phyloP scores from a whole-genome alignment of 805 yeast species.

The Lipomyces lipofer region DNA sequence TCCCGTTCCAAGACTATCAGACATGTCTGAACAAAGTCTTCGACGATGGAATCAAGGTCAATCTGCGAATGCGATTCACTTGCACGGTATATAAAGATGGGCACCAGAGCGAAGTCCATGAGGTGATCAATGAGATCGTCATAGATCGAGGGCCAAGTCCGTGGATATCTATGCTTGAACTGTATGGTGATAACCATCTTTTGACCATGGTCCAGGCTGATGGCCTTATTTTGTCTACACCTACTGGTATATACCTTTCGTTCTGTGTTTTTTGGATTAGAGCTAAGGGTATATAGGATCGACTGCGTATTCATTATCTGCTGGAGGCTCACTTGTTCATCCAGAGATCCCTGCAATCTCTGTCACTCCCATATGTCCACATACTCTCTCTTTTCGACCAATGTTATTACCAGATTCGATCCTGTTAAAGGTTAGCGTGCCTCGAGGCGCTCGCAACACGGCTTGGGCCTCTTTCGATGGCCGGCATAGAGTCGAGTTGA shows the following conservation, averaged over 20 bases:
- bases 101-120: conserved; percentile 44
- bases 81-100: conserved; percentile 64
- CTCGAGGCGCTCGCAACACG: conserved; percentile 73
- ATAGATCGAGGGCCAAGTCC: conserved; percentile 95
- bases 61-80: conserved; percentile 82
- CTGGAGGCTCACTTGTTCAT: conserved; percentile 93
- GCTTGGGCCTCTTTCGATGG: conserved; percentile 99
- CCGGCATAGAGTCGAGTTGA: conserved; percentile 75
- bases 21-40: conserved; percentile 58
- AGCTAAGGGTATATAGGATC: conserved; percentile 55
- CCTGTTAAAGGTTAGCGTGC: conserved; percentile 78
- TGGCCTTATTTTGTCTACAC: conserved; percentile 88
- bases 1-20: conserved; percentile 72
- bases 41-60: conserved; percentile 70
- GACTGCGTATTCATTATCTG: conserved; percentile 90
- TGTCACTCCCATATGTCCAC: conserved; percentile 96
- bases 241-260: conserved; percentile 49
- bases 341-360: conserved; percentile 91
- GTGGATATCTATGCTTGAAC: conserved; percentile 81
- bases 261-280: not conserved
- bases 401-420: conserved; percentile 91
- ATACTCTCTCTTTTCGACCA: conserved; percentile 89
- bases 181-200: conserved; percentile 82
- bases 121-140: conserved; percentile 85
- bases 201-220: conserved; percentile 92